Evolutionary conservation across 169 alveolate genomes (phyloP).

Genomic region (Plasmodium yoelii): DNA sequence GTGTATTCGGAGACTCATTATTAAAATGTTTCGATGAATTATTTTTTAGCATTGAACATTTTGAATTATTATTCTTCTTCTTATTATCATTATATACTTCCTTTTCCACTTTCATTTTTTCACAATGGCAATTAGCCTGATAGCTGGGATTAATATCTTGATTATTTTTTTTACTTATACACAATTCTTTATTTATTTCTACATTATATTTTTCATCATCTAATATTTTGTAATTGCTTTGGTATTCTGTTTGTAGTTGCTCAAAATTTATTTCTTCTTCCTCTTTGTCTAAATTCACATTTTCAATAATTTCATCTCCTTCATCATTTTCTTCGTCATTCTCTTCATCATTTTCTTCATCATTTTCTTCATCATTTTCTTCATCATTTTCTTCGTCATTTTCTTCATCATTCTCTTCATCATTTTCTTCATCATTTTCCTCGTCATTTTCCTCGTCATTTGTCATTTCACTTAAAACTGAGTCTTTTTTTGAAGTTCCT

Average conservation of each 20-base stretch:
- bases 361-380: background rate
- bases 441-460: background rate
- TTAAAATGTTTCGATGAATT: background rate
- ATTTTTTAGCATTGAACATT: too few relatives aligned
- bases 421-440: background rate
- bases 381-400: background rate
- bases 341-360: background rate
- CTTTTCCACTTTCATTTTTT: too few relatives aligned
- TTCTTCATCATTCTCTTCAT: background rate
- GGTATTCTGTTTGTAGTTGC: too few relatives aligned
- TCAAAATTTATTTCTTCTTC: background rate
- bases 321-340: slow-evolving; percentile 4
- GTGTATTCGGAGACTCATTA: background rate
- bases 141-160: background rate
- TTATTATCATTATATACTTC: too few relatives aligned
- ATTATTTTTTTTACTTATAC: background rate
- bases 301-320: background rate
- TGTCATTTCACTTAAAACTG: background rate
- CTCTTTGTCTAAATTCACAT: background rate
- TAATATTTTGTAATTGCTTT: background rate
- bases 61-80: too few relatives aligned
- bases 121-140: background rate
- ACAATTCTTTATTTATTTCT: slow-evolving; percentile 15
- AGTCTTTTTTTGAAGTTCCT: background rate
- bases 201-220: background rate